Evolutionary conservation across 331 rosid genomes (phyloP).

Genomic region (Malus hybrid): DNA sequence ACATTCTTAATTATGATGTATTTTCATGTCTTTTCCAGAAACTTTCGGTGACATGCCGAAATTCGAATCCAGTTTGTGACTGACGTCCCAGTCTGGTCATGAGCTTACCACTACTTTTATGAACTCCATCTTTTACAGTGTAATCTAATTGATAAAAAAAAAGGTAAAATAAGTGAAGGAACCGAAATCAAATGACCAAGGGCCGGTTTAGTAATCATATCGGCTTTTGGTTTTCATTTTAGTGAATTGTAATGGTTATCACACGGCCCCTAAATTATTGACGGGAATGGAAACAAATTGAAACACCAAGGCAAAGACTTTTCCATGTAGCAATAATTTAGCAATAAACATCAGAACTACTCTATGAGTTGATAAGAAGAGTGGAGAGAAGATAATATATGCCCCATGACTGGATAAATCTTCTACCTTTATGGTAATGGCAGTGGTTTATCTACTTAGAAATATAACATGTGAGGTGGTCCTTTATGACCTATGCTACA

Average conservation of each 20-base stretch:
- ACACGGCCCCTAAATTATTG: background rate
- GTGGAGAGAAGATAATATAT: background rate
- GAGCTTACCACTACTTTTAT: background rate
- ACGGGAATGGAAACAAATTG: background rate
- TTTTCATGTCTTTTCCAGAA: slow-evolving; percentile 11
- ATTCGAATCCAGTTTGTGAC: slow-evolving; percentile 21
- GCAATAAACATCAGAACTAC: background rate
- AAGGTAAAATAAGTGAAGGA: background rate
- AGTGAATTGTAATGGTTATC: background rate
- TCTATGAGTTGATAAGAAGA: background rate
- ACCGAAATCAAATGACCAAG: background rate
- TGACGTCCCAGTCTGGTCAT: slow-evolving; percentile 14
- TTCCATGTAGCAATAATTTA: background rate
- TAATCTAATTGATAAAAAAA: background rate
- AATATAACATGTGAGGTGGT: background rate
- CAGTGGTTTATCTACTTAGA: background rate
- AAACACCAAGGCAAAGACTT: background rate
- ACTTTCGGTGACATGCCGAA: slow-evolving; percentile 8
- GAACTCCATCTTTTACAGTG: background rate
- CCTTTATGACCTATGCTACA: background rate
- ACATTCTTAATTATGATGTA: slow-evolving; percentile 19
- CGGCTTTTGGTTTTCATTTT: too few species aligned
- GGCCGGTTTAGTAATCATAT: background rate
- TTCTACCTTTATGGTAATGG: background rate
- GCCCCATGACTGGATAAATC: background rate